Conservation (phyloP, 1,284 basidiomycete species). For the Phenoliferia sp. region DNA sequence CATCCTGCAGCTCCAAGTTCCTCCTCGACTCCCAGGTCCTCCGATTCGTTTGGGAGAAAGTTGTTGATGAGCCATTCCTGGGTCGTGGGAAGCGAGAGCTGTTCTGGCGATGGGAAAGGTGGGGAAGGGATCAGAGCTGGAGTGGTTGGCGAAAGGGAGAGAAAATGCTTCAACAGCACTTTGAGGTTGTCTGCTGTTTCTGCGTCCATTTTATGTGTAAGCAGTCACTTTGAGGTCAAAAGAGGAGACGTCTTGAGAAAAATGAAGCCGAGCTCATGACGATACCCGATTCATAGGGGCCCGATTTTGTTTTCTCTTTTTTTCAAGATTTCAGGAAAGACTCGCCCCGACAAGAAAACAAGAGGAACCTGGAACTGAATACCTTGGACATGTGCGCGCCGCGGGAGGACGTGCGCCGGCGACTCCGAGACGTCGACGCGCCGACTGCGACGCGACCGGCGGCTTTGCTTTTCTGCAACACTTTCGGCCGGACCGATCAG, state of each 20-base stretch:
- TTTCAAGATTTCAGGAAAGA: too few relatives aligned
- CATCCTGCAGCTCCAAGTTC: slow-evolving; percentile 5
- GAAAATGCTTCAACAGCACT: slow-evolving; percentile 11
- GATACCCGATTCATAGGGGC: too few relatives aligned
- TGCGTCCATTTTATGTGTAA: not conserved
- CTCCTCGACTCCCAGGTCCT: not conserved
- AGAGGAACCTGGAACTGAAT: too few relatives aligned
- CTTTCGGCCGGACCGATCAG: too few relatives aligned
- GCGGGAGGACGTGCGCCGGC: too few relatives aligned
- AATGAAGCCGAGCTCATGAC: too few relatives aligned
- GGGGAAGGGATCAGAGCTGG: slow-evolving; percentile 15
- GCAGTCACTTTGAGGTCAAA: not conserved
- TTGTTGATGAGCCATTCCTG: slow-evolving; percentile 20
- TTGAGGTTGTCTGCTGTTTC: not conserved
- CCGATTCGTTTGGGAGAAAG: slow-evolving; percentile 4
- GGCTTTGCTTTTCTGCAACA: too few relatives aligned
- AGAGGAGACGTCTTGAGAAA: not conserved
- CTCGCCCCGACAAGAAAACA: too few relatives aligned
- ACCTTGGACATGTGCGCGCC: too few relatives aligned
- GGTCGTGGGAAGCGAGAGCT: slow-evolving; percentile 8
- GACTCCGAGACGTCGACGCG: too few relatives aligned
- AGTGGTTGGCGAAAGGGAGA: slow-evolving; percentile 17
- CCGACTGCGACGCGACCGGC: too few relatives aligned
- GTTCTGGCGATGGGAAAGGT: slow-evolving; percentile 7
- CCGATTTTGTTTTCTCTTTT: too few relatives aligned